phyloP scores from a whole-genome alignment of 177 flowering plant genomes.

The Vitis hybrid region DNA sequence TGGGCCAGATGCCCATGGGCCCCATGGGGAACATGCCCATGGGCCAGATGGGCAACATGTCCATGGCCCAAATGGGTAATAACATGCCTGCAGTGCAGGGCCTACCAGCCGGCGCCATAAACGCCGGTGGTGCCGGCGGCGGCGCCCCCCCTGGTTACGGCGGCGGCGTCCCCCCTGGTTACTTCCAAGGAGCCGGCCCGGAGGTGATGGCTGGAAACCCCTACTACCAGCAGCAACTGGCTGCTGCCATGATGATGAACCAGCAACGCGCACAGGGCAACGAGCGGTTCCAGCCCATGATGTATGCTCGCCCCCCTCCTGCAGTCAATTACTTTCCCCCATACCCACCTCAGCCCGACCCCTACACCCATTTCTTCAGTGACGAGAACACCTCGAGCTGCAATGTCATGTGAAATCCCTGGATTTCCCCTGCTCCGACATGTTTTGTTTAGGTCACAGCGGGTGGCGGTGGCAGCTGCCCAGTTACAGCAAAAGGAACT shows the following conservation, averaged over 20 bases:
- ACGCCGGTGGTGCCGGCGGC: slow-evolving; percentile 28
- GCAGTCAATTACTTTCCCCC: slow-evolving; percentile 68
- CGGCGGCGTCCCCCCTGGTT: slow-evolving; percentile 38
- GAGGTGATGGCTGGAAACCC: slow-evolving; percentile 50
- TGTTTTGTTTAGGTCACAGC: too few species aligned
- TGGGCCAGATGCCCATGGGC: slow-evolving; percentile 30
- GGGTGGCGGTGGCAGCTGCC: too few species aligned
- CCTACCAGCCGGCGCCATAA: slow-evolving; percentile 48
- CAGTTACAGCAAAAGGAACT: too few species aligned
- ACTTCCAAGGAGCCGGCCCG: slow-evolving; percentile 56
- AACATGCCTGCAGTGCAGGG: slow-evolving; percentile 66
- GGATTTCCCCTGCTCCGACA: not conserved
- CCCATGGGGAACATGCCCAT: slow-evolving; percentile 32
- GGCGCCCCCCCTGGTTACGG: not conserved
- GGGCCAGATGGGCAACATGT: slow-evolving; percentile 43
- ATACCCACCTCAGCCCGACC: slow-evolving; percentile 32
- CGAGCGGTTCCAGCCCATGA: slow-evolving; percentile 73
- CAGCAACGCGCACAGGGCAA: slow-evolving; percentile 66
- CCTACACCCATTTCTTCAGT: slow-evolving; percentile 59
- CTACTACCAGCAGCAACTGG: slow-evolving; percentile 52
- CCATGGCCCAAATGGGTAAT: slow-evolving; percentile 43
- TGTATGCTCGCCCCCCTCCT: slow-evolving; percentile 77
- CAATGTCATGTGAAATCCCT: slow-evolving; percentile 54
- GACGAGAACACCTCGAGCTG: slow-evolving; percentile 87
- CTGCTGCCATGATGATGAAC: slow-evolving; percentile 64